Conservation (phyloP, 2,329 filamentous ascomycete species). For the Chrysoporthe deuterocubensis region DNA sequence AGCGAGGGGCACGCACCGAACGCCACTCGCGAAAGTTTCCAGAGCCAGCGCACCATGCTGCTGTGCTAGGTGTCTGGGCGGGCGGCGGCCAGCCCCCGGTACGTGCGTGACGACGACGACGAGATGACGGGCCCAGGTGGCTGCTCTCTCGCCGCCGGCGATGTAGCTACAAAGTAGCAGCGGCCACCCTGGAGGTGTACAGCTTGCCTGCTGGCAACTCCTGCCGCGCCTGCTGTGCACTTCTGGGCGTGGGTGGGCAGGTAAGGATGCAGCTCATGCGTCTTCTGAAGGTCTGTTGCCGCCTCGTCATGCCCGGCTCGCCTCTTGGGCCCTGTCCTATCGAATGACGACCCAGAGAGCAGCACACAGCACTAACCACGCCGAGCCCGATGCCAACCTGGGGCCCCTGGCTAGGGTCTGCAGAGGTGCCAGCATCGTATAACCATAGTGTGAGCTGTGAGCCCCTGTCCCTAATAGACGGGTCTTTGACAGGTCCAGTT, state of each 20-base stretch:
- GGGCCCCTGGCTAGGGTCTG: constrained; percentile 2
- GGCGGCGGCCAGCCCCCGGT: not conserved
- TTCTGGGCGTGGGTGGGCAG: not conserved
- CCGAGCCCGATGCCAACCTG: not conserved
- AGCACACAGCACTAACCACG: constrained; percentile 5
- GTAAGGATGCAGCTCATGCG: constrained; percentile 2
- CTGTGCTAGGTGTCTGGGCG: not conserved
- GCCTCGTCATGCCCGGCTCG: not conserved
- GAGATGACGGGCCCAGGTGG: not conserved
- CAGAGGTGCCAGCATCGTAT: constrained; percentile 5
- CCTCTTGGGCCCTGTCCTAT: not conserved
- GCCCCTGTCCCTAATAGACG: constrained; percentile 1
- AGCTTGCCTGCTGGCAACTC: constrained; percentile 7
- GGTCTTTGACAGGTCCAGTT: constrained; percentile 1
- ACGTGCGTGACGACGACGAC: not conserved
- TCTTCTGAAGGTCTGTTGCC: not conserved
- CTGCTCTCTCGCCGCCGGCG: not conserved
- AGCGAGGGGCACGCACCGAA: not conserved
- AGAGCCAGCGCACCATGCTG: constrained; percentile 1
- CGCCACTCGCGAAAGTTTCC: not conserved
- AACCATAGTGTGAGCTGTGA: not conserved
- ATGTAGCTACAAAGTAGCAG: not conserved
- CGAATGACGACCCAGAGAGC: constrained; percentile 1
- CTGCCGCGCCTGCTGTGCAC: constrained; percentile 14
- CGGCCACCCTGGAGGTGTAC: constrained; percentile 1